Percentiles rank a stretch among this genome's conserved stretches.
phyloP scores from a whole-genome alignment of 2,329 filamentous ascomycete genomes.

The Aureobasidium pullulans region DNA sequence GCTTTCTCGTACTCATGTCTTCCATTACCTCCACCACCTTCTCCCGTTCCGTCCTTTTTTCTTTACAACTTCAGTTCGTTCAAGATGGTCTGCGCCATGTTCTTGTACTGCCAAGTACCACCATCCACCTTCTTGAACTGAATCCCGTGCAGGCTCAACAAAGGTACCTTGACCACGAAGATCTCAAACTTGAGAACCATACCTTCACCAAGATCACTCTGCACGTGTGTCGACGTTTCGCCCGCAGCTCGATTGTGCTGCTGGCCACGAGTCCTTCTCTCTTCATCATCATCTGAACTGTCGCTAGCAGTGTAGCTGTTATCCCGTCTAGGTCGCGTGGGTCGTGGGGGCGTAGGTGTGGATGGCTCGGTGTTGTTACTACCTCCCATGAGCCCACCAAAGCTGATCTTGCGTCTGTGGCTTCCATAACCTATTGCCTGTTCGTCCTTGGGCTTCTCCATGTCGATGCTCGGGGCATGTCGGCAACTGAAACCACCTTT shows the following conservation, averaged over 20 bases:
- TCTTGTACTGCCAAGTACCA: constrained; percentile 98
- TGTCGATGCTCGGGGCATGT: constrained; percentile 81
- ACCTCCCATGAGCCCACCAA: constrained; percentile 60
- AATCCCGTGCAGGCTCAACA: constrained; percentile 87
- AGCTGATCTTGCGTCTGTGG: constrained; percentile 75
- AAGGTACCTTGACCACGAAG: constrained; percentile 91
- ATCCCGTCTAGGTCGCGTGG: constrained; percentile 37
- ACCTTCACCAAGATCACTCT: constrained; percentile 77
- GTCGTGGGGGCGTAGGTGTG: constrained; percentile 47
- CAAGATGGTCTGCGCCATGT: constrained; percentile 93
- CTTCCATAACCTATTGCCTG: constrained; percentile 37
- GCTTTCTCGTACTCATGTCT: not conserved
- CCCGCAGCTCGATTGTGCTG: constrained; percentile 52
- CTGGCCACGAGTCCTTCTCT: constrained; percentile 1
- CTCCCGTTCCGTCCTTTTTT: not conserved
- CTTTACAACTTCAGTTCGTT: constrained; percentile 68
- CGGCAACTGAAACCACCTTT: constrained; percentile 87
- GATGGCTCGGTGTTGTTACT: constrained; percentile 63
- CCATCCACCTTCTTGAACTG: constrained; percentile 96
- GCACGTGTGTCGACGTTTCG: constrained; percentile 86
- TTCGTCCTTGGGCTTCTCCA: constrained; percentile 45
- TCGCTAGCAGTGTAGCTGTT: constrained; percentile 83
- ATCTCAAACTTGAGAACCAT: constrained; percentile 90
- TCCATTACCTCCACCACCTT: constrained; percentile 7
- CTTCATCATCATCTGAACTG: constrained; percentile 42